phyloP scores from a whole-genome alignment of 805 yeast genomes.

The Zygoascus tannicola region DNA sequence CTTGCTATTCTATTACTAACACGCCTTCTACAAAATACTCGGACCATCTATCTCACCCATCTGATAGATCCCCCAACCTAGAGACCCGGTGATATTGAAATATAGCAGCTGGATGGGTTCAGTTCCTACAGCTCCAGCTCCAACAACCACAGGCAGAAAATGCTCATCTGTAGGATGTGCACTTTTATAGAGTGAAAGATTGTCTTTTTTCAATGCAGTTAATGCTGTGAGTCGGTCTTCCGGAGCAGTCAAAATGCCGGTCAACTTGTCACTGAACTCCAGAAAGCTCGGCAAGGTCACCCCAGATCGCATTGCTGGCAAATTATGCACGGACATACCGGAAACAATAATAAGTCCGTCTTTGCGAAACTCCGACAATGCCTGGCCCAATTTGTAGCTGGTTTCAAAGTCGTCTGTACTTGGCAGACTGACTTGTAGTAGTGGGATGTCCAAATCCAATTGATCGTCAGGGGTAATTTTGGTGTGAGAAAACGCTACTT shows the following conservation, averaged over 20 bases:
- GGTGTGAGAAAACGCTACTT: constrained; percentile 46
- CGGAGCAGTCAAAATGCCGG: constrained; percentile 37
- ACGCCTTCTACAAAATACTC: no score
- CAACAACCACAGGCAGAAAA: constrained; percentile 56
- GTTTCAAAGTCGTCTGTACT: constrained; percentile 31
- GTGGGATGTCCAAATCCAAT: constrained; percentile 27
- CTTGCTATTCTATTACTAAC: no score
- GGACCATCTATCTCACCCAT: constrained; percentile 1
- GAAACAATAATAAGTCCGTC: constrained; percentile 50
- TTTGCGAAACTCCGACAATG: constrained; percentile 41
- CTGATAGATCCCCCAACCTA: constrained; percentile 62
- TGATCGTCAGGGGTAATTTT: neutral
- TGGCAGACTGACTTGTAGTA: constrained; percentile 35
- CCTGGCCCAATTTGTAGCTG: constrained; percentile 44
- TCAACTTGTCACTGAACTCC: constrained; percentile 43
- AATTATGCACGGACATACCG: constrained; percentile 76
- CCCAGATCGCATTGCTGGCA: constrained; percentile 40
- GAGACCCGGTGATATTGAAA: constrained; percentile 33
- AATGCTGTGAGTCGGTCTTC: constrained; percentile 1
- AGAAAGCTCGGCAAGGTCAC: constrained; percentile 17
- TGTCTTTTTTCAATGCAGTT: constrained; percentile 31
- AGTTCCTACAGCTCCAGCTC: constrained; percentile 39
- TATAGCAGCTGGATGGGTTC: constrained; percentile 36
- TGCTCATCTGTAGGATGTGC: constrained; percentile 79
- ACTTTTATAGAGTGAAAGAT: constrained; percentile 25